Percentiles rank a stretch among this genome's conserved stretches.
These are phyloP conservation scores for Boletus speciosus DNA, from an alignment of 768 basidiomycete species.

Conservation along the genomic window DNA sequence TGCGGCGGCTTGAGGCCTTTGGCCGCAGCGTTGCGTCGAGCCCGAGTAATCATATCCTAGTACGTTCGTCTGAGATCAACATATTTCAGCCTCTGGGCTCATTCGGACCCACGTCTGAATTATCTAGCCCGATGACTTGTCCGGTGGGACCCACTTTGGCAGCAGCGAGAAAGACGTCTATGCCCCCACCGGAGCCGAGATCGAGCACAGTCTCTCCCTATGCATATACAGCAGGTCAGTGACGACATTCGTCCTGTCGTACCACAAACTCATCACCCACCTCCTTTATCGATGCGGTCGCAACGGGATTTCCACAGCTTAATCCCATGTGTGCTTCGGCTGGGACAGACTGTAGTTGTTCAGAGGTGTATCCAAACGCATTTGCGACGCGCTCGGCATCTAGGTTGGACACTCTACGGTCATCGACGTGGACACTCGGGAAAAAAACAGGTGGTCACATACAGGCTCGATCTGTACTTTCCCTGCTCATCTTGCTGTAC, in stretches of 20 bases:
- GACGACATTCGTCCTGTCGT: background rate
- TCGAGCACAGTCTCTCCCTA: conserved; percentile 58
- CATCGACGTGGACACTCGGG: background rate
- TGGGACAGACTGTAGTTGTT: conserved; percentile 43
- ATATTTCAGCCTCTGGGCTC: background rate
- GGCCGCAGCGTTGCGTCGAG: conserved; percentile 43
- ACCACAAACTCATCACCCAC: conserved; percentile 23
- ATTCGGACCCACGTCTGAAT: conserved; percentile 38
- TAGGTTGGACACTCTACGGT: background rate
- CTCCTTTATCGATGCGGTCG: conserved; percentile 42
- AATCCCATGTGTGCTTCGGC: conserved; percentile 46
- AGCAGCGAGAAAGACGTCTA: conserved; percentile 55
- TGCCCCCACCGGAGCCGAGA: conserved; percentile 55
- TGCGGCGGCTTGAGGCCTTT: conserved; percentile 44
- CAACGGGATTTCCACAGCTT: conserved; percentile 53
- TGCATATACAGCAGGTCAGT: background rate
- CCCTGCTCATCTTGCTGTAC: conserved; percentile 9
- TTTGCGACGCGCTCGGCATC: conserved; percentile 18
- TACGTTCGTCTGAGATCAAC: background rate
- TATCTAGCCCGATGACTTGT: conserved; percentile 53
- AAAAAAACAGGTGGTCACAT: background rate
- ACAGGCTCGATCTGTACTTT: conserved; percentile 11
- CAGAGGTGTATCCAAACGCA: conserved; percentile 46
- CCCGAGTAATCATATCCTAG: conserved; percentile 50
- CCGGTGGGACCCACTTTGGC: conserved; percentile 46